Percentiles rank a stretch among this genome's conserved stretches.
These are phyloP conservation scores for Sparassis latifolia DNA, from an alignment of 1,284 basidiomycete genomes.

Conservation along the genomic window DNA sequence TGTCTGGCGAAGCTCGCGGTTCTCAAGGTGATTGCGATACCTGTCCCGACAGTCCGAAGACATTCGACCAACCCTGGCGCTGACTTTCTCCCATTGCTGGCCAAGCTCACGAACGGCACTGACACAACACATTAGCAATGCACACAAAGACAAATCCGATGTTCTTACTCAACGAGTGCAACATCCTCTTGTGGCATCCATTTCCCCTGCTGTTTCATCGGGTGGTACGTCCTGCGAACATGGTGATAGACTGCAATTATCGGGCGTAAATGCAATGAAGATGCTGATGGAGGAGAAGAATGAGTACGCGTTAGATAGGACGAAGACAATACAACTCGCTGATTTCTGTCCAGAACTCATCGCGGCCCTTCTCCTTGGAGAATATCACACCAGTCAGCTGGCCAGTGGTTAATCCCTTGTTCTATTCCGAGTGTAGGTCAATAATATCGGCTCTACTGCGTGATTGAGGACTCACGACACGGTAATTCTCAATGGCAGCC, in stretches of 20 bases:
- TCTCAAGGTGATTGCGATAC: constrained; percentile 71
- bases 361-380: constrained; percentile 53
- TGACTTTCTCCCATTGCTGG: constrained; percentile 76
- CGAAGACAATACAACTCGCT: constrained; percentile 38
- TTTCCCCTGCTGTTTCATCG: constrained; percentile 57
- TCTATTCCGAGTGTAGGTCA: constrained; percentile 26
- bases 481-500: constrained; percentile 58
- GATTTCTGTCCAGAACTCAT: constrained; percentile 71
- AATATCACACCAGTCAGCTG: constrained; percentile 60
- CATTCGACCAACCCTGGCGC: constrained; percentile 59
- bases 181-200: constrained; percentile 70
- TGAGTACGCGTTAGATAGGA: too few species aligned
- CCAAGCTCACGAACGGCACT: constrained; percentile 66
- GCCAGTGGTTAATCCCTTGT: constrained; percentile 41
- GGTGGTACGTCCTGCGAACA: constrained; percentile 63
- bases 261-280: constrained; percentile 64
- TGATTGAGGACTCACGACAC: constrained; percentile 36
- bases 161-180: constrained; percentile 50
- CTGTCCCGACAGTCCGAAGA: constrained; percentile 79
- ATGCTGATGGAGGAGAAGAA: constrained; percentile 34
- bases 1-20: constrained; percentile 46
- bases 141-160: background rate
- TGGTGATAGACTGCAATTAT: constrained; percentile 80
- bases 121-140: background rate
- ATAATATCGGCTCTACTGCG: background rate